Conservation (phyloP, 1,139 yeast species). For the Zygotorulaspora mrakii region DNA sequence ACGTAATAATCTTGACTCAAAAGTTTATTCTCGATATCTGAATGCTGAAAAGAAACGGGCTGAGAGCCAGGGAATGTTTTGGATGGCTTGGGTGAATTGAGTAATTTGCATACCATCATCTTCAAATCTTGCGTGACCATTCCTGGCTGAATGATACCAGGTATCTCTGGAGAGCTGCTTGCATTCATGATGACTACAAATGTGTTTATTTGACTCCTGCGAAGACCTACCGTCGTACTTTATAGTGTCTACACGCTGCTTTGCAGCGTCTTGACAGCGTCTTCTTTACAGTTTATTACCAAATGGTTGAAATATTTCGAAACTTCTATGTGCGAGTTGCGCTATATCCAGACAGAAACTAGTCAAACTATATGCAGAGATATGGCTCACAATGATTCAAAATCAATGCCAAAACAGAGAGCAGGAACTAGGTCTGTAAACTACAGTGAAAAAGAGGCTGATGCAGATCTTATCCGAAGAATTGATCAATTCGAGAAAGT, state of each 20-base stretch:
- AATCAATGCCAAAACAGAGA: constrained; percentile 25
- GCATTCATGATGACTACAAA: constrained; percentile 36
- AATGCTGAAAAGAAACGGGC: constrained; percentile 84
- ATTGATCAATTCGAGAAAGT: constrained; percentile 21
- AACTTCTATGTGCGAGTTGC: not conserved
- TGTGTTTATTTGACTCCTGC: not conserved
- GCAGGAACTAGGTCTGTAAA: constrained; percentile 34
- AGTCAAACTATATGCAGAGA: not conserved
- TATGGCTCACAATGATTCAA: constrained; percentile 9
- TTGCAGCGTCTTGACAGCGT: too few species aligned
- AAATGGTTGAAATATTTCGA: not conserved
- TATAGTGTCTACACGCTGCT: too few species aligned
- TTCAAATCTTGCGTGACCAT: constrained; percentile 66
- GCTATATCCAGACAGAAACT: not conserved
- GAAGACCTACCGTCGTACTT: too few species aligned
- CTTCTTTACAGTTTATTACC: not conserved
- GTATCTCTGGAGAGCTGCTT: constrained; percentile 68
- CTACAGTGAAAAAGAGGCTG: constrained; percentile 38
- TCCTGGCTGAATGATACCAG: constrained; percentile 74
- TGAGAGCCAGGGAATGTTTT: constrained; percentile 80
- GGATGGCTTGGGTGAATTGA: constrained; percentile 43
- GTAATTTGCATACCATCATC: constrained; percentile 63
- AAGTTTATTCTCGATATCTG: constrained; percentile 63
- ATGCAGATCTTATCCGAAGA: constrained; percentile 26
- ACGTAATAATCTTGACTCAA: constrained; percentile 71